Evolutionary conservation across 805 yeast species (phyloP).

Genomic region (Wickerhamomyces kurtzmanii): DNA sequence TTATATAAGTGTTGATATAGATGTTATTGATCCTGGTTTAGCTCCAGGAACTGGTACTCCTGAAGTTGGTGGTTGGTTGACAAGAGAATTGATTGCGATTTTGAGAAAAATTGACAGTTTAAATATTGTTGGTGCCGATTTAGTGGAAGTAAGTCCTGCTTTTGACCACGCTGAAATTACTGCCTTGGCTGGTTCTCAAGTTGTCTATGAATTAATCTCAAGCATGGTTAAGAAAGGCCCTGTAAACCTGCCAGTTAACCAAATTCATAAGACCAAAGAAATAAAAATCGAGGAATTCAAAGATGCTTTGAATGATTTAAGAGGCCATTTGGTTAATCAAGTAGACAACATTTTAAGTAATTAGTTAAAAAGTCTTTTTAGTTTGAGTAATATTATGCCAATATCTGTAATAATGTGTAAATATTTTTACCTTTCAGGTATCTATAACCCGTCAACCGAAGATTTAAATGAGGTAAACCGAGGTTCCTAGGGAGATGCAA

Average conservation of each 20-base stretch:
- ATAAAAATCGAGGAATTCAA: background rate
- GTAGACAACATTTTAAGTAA: background rate
- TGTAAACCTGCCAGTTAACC: constrained; percentile 4
- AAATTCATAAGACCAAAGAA: background rate
- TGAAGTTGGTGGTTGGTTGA: constrained; percentile 66
- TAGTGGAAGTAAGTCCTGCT: constrained; percentile 66
- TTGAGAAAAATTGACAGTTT: constrained; percentile 52
- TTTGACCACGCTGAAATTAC: constrained; percentile 60
- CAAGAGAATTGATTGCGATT: constrained; percentile 52
- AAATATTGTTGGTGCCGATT: constrained; percentile 63
- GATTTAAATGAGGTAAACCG: no score
- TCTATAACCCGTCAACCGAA: no score
- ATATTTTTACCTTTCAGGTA: no score
- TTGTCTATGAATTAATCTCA: constrained; percentile 61
- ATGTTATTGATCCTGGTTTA: constrained; percentile 61
- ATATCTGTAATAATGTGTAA: no score
- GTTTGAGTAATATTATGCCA: no score
- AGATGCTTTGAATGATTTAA: background rate
- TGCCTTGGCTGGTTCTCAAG: constrained; percentile 61
- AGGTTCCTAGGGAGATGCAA: no score
- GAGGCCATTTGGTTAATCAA: background rate
- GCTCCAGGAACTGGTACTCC: constrained; percentile 80
- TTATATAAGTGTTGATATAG: constrained; percentile 72
- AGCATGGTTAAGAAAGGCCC: constrained; percentile 62
- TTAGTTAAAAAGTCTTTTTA: no score